phyloP scores from a whole-genome alignment of 1,284 basidiomycete genomes.

The Trichosporon sp. region DNA sequence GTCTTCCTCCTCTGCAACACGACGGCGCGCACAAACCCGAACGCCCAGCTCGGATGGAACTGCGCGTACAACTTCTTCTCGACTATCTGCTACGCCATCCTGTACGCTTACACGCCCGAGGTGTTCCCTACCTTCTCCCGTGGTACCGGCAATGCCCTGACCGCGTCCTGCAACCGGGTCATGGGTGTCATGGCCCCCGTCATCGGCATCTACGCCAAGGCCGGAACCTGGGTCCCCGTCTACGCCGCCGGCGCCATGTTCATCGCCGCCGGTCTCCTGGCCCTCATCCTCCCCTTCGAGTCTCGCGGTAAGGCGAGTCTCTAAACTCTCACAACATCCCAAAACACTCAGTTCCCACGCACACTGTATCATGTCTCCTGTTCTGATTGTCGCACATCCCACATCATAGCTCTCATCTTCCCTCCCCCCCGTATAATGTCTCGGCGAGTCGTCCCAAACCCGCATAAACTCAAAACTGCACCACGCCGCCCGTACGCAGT shows the following conservation, averaged over 20 bases:
- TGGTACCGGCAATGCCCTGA: conserved; percentile 67
- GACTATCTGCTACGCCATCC: conserved; percentile 47
- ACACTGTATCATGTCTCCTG: neutral
- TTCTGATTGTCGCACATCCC: neutral
- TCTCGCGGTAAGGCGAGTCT: conserved; percentile 64
- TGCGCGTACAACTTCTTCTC: conserved; percentile 62
- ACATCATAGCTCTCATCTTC: neutral
- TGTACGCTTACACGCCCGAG: conserved; percentile 63
- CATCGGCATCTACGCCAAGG: conserved; percentile 40
- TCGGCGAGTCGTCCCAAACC: neutral
- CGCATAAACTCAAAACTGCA: neutral
- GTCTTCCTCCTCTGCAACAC: conserved; percentile 68
- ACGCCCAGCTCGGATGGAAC: conserved; percentile 63
- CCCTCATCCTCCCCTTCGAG: conserved; percentile 71
- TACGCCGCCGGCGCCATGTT: conserved; percentile 70
- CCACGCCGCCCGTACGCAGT: neutral
- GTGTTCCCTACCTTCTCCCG: conserved; percentile 68
- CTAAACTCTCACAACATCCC: neutral
- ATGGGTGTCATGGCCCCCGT: conserved; percentile 58
- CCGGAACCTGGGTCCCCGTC: conserved; percentile 66
- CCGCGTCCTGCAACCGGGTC: conserved; percentile 63
- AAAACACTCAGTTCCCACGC: neutral
- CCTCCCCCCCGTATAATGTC: neutral
- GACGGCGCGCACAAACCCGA: conserved; percentile 60
- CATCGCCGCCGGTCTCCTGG: conserved; percentile 65